Percentiles rank a stretch among this genome's conserved stretches.
Conservation (phyloP, 1,284 basidiomycete genomes). For the Ustilago trichophora region DNA sequence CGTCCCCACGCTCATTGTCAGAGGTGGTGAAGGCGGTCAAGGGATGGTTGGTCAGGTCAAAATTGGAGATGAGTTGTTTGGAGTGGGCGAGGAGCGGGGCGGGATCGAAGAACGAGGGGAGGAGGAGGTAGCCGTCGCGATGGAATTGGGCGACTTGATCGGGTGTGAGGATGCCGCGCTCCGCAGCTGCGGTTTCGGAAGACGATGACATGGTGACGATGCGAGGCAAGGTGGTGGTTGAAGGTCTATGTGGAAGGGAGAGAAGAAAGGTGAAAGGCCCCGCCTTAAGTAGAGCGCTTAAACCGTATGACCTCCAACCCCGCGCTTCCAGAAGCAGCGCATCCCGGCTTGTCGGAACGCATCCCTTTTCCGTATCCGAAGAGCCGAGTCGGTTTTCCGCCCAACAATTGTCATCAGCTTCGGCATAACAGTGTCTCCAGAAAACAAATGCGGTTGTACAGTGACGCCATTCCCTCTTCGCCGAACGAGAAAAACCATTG, state of each 20-base stretch:
- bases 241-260: background rate
- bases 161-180: conserved; percentile 32
- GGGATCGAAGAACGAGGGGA: conserved; percentile 80
- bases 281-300: too few relatives aligned
- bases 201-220: background rate
- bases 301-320: background rate
- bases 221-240: background rate
- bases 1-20: conserved; percentile 17
- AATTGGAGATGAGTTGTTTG: conserved; percentile 79
- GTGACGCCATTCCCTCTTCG: conserved; percentile 9
- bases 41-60: conserved; percentile 81
- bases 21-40: conserved; percentile 88
- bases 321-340: background rate
- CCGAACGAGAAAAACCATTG: too few relatives aligned
- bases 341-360: conserved; percentile 16
- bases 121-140: conserved; percentile 75
- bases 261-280: too few relatives aligned
- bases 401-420: too few relatives aligned
- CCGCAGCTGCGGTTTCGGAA: too few relatives aligned
- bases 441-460: background rate
- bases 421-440: too few relatives aligned
- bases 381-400: conserved; percentile 1
- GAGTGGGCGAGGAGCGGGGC: conserved; percentile 72
- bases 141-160: conserved; percentile 52
- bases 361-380: conserved; percentile 2